Conservation (phyloP, 169 alveolate species). For the Toxoplasma gondii region DNA sequence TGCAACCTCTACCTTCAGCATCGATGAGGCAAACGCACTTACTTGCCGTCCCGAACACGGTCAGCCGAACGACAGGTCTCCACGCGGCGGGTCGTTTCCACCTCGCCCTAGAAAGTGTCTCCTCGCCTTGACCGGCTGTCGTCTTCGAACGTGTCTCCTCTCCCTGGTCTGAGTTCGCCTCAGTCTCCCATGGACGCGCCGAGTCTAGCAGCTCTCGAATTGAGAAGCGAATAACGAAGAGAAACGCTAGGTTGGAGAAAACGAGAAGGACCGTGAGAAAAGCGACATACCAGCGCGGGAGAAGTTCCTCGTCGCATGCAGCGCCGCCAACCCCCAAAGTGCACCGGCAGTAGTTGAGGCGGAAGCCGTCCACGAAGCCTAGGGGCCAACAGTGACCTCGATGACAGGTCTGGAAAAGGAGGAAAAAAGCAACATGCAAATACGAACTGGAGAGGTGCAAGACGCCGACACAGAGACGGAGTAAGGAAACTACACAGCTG, state of each 20-base stretch:
- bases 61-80: too few relatives aligned
- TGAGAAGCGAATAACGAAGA: background rate
- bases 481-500: too few relatives aligned
- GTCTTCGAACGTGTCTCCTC: too few relatives aligned
- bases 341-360: slow-evolving; percentile 14
- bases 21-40: too few relatives aligned
- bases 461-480: background rate
- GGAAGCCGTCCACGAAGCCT: background rate
- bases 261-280: background rate
- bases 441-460: background rate
- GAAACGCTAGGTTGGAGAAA: slow-evolving; percentile 10
- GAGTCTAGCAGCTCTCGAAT: background rate
- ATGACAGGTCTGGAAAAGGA: background rate
- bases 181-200: too few relatives aligned
- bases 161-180: too few relatives aligned
- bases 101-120: too few relatives aligned
- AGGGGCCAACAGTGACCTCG: slow-evolving; percentile 13
- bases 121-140: too few relatives aligned
- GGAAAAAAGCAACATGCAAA: background rate
- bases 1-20: too few relatives aligned
- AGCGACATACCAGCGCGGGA: background rate
- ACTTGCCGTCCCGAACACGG: too few relatives aligned
- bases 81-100: too few relatives aligned
- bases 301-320: background rate
- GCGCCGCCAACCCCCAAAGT: slow-evolving; percentile 25